Percentiles rank a stretch among this genome's conserved stretches.
Evolutionary conservation across 73 alveolate species (phyloP).

Genomic region (Tetrahymena borealis): DNA sequence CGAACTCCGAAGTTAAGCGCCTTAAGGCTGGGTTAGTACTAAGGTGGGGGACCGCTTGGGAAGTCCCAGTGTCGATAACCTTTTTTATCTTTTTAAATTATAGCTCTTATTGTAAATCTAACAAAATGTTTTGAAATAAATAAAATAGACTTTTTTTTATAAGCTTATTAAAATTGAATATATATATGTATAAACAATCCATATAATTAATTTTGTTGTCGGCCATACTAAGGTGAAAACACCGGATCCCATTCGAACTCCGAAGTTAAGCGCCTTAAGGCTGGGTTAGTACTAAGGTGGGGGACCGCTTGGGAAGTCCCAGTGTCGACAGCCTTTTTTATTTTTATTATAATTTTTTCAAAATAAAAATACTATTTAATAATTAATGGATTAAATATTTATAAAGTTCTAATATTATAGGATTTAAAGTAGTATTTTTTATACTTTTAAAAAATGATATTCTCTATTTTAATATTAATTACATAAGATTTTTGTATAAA

Average conservation of each 20-base stretch:
- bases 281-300: slow-evolving; percentile 99
- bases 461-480: too few species aligned
- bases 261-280: slow-evolving; percentile 99
- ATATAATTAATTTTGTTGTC: slow-evolving; percentile 58
- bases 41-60: slow-evolving; percentile 99
- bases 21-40: slow-evolving; percentile 98
- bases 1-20: slow-evolving; percentile 99
- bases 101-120: too few species aligned
- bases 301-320: slow-evolving; percentile 99
- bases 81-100: slow-evolving; percentile 13
- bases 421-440: too few species aligned
- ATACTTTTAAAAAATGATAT: too few species aligned
- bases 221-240: slow-evolving; percentile 99
- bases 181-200: neutral
- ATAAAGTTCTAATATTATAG: too few species aligned
- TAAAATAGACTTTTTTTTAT: too few species aligned
- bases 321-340: slow-evolving; percentile 79
- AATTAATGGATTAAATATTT: too few species aligned
- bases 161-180: too few species aligned
- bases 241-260: slow-evolving; percentile 99
- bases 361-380: too few species aligned
- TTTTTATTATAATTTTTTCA: too few species aligned
- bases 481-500: too few species aligned
- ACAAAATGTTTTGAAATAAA: neutral
- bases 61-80: slow-evolving; percentile 92